Evolutionary conservation across 805 yeast species (phyloP).

Genomic region (Candida golubevii): DNA sequence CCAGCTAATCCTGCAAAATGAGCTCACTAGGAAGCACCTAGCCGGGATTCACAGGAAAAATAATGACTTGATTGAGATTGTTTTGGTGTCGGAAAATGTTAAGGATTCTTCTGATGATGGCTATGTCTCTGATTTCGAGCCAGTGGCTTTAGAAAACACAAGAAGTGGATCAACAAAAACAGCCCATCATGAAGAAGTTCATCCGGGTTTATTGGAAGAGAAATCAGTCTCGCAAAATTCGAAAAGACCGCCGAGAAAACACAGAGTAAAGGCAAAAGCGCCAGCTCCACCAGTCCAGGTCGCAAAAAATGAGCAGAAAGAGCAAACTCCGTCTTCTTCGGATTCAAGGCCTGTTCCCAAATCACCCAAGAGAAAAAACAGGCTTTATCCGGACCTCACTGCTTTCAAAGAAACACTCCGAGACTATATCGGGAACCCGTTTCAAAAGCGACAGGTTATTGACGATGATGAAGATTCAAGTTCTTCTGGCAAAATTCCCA

Average conservation of each 20-base stretch:
- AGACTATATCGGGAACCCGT: background rate
- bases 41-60: background rate
- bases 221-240: no score
- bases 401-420: background rate
- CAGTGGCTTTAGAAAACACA: no score
- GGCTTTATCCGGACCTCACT: background rate
- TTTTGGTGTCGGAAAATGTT: background rate
- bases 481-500: background rate
- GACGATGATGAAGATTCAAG: background rate
- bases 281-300: no score
- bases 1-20: background rate
- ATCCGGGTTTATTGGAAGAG: no score
- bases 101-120: background rate
- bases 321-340: no score
- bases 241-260: no score
- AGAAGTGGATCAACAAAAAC: no score
- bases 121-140: background rate
- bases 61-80: background rate
- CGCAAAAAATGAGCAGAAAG: no score
- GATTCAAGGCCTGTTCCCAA: background rate
- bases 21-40: background rate
- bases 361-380: background rate
- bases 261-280: no score
- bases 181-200: no score
- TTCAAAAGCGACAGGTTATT: background rate